phyloP scores from a whole-genome alignment of 2,329 filamentous ascomycete species.

The Apiospora phragmitis region DNA sequence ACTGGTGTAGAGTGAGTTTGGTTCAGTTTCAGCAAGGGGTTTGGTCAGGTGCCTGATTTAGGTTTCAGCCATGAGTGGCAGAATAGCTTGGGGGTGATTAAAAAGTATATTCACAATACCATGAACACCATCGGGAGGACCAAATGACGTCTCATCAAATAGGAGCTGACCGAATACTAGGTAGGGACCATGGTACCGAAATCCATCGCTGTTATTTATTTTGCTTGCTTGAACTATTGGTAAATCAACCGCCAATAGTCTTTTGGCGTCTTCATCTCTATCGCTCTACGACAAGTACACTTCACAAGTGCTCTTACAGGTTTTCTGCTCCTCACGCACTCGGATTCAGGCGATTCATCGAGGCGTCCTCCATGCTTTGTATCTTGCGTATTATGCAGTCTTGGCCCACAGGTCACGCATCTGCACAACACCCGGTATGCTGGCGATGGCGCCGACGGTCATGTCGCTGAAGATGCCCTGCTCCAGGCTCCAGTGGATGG shows the following conservation, averaged over 20 bases:
- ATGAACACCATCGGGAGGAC: neutral
- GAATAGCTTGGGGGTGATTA: too few species aligned
- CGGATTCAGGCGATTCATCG: neutral
- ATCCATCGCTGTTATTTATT: neutral
- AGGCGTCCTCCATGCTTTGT: too few species aligned
- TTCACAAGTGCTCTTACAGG: neutral
- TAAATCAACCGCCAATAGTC: neutral
- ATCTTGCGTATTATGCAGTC: conserved; percentile 27
- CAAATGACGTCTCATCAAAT: neutral
- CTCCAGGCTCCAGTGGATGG: conserved; percentile 78
- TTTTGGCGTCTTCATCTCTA: neutral
- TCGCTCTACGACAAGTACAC: neutral
- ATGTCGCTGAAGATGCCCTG: conserved; percentile 62
- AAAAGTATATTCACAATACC: neutral
- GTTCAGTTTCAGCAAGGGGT: neutral
- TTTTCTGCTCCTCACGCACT: neutral
- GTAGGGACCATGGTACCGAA: neutral
- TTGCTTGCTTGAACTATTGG: neutral
- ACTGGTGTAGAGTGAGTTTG: neutral
- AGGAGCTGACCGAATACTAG: too few species aligned
- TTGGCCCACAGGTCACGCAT: conserved; percentile 34
- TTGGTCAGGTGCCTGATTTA: neutral
- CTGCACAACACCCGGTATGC: conserved; percentile 32
- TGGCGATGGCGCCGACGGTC: conserved; percentile 59
- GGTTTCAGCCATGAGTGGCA: neutral